Base-by-base conservation (phyloP, 768 basidiomycete species). In the Leccinum variicolor region DNA sequence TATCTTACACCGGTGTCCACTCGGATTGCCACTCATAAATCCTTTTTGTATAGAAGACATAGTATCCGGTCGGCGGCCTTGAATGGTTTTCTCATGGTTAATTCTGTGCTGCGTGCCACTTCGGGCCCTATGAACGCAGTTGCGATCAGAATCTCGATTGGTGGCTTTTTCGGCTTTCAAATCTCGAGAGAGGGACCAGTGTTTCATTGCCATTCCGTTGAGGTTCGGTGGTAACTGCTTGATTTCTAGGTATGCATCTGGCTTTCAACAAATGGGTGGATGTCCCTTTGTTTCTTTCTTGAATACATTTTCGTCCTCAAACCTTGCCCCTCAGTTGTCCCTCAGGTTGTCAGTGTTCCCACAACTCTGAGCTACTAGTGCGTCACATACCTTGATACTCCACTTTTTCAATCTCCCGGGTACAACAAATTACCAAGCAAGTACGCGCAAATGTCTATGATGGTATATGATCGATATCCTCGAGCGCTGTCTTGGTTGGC, bases 201-300 rank as follows among this genome's bases (percentile, higher is more conserved):
- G 26, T 7, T 15, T 54, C 23, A 34, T 14, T 17, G 17, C 9
- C 21, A 10, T 26, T 25, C 9, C 11, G n/a, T 43, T 51, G 53
- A 26, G 31, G 17, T 11, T 31, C 21, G 6, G 23, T 11, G 28
- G 39, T 8, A 21, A 26, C 39, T 25, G 60, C 56, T 61, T 7
- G 25, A 47, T 43, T 65, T 62, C 56, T 4, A 4, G 65, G 62
- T 25, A 49, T 55, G 15, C 14, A 28, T 15, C 52, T 60, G 19
- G 33, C 31, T 34, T 34, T 34, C 14, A 5, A 34, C 14, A 34
- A 34, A 39, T 49, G 50, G 36, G 48, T 64, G 14, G 52, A 64
- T 0, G 49, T 14, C 4, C 64, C 64, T 51, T 36, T 23, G 11
- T 28, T 29, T 31, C 13, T 31, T 13, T 31, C 13, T 31, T 0